A percentile compares a stretch with the other conserved stretches of the same genome.
Conservation (phyloP, 208 protist genomes). For the Acanthamoeba lenticulata region DNA sequence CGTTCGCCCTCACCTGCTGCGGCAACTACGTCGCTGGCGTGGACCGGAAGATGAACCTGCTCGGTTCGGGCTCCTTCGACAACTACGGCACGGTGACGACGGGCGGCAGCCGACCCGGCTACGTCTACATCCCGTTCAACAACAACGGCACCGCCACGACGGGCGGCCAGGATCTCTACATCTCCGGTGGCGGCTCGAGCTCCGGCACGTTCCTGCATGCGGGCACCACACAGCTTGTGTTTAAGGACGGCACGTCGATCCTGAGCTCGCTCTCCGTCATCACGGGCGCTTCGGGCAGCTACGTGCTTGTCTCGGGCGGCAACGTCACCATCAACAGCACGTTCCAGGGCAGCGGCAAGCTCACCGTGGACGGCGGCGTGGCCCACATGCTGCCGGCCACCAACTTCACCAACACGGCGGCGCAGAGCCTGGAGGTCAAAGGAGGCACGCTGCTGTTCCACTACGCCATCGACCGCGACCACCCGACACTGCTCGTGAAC, state of each 20-base stretch:
- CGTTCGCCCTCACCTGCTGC: not conserved
- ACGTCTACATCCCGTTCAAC: slow-evolving; percentile 56
- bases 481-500: not conserved
- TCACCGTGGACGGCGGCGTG: not conserved
- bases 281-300: not conserved
- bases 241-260: not conserved
- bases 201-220: slow-evolving; percentile 18
- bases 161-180: not conserved
- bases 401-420: not conserved
- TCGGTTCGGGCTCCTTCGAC: slow-evolving; percentile 9
- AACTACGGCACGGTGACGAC: slow-evolving; percentile 49
- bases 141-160: slow-evolving; percentile 62
- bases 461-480: not conserved
- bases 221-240: not conserved
- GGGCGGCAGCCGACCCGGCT: not conserved
- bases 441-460: slow-evolving; percentile 11
- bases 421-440: not conserved
- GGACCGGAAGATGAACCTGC: not conserved
- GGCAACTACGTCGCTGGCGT: not conserved
- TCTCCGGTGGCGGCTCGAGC: slow-evolving; percentile 39
- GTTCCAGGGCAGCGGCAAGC: not conserved
- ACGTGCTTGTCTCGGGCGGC: slow-evolving; percentile 2
- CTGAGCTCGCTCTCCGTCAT: slow-evolving; percentile 4
- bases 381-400: slow-evolving; percentile 12
- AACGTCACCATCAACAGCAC: slow-evolving; percentile 7